Base-by-base conservation (phyloP, 2,329 filamentous ascomycete genomes). In the Xylogone sp. region DNA sequence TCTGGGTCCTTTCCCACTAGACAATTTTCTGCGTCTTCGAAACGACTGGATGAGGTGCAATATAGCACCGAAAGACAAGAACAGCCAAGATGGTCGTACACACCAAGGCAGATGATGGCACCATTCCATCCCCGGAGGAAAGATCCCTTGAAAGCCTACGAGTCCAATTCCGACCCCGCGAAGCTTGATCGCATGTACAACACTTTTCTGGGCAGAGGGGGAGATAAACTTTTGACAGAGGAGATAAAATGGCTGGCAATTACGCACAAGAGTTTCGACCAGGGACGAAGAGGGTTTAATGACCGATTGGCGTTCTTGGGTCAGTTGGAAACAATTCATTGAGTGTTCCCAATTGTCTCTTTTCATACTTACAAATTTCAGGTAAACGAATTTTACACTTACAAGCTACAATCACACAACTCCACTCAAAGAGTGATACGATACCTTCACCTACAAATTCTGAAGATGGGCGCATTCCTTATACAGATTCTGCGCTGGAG, bases 221-320 rank as follows among this genome's bases (percentile, higher is more conserved):
- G 88, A 52, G 82, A 88, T 59, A 81, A 79, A 61, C 69, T 94
- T 68, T 76, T 99, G 52, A 85, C 87, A 2, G 92, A 97, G 16
- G 93, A 99, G 73, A 78, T 94, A 56, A 97, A 97, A 74, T 99
- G 94, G 94, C 75, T 97, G 64, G 92, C 92, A 24, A 83, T 99
- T 51, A 99, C 94, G 59, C 94, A 97, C 71, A 97, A 97, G 81
- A 97, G 91, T 71, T 97, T 96, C 66, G 93, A 99, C 68, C 91
- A 97, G 66, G 94, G 92, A 48, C 79, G 90, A 65, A 86, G 92
- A 76, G 93, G 93, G 1, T 96, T 93, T 74, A 99, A 99, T 69
- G 93, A 97, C 65, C 83, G 90, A 56, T 75, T 99, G 69, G 89
- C 91, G n/a, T 91, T 89, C 65, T 75, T 96, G 49, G 93, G 90